Evolutionary conservation across 139 green algal species (phyloP), one percentile per base, ranked within the genome.

Genomic region (Chlorella vulgaris): DNA sequence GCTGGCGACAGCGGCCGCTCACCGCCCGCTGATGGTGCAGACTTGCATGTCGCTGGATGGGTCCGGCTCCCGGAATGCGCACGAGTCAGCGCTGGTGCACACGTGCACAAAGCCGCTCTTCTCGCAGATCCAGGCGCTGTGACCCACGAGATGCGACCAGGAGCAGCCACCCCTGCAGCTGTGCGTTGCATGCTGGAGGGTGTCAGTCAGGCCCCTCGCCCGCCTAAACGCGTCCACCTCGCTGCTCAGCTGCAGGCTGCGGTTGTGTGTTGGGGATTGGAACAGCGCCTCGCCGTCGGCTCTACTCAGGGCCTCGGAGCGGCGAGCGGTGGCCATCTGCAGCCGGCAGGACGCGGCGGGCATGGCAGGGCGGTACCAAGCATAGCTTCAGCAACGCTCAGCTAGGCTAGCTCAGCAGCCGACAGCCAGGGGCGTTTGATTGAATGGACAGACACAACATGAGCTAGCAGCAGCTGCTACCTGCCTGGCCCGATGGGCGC

Each of bases 41-140:
- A 88, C 70, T 3, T 69, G 36, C 31, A 78, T 61, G 35, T 85
- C 70, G 40, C 21, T 33, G 0, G 28, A 53, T 2, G 33, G 28
- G 35, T 80, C 70, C 0, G 36, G 51, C 43, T 78, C 42, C 8
- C 79, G 60, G 1, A 63, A 74, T 6, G 33, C 33, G 60, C 83
- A 88, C n/a, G n/a, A n/a, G n/a, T n/a, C n/a, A n/a, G 58, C 38
- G 13, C 53, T 61, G 50, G 39, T 71, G 61, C 83, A 88, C 19
- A 82, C 43, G 39, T 88, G 83, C 22, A 85, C 77, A 74, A 83
- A 71, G 7, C 74, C 74, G 58, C 58, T 81, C 13, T 60, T 65
- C 42, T 74, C 76, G 62, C 76, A 82, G 31, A 82, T 74, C 62
- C 62, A 82, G 3, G 62, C 47, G 10, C 42, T 53, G n/a, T n/a